Evolutionary conservation across 1,284 basidiomycete genomes (phyloP).

Genomic region (Irpex sp.): DNA sequence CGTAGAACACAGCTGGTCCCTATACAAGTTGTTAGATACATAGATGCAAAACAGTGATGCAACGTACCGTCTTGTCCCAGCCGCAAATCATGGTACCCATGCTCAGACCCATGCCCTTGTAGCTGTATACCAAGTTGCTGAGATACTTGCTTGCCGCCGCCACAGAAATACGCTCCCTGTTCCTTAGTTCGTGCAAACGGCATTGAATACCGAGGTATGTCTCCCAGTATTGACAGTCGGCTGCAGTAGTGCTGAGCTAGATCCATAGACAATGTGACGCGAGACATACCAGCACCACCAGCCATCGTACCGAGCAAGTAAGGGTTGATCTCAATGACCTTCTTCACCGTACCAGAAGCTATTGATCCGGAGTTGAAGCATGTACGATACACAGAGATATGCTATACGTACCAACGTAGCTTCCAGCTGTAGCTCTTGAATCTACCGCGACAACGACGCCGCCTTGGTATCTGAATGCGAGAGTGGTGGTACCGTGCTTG

Average conservation of each 20-base stretch:
- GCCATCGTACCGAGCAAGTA: constrained; percentile 99
- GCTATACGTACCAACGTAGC: constrained; percentile 79
- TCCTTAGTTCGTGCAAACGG: constrained; percentile 94
- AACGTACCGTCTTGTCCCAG: constrained; percentile 94
- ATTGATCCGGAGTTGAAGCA: constrained; percentile 4
- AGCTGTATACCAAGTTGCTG: constrained; percentile 95
- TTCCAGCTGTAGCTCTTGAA: constrained; percentile 95
- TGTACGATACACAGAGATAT: background rate
- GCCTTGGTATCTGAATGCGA: constrained; percentile 96
- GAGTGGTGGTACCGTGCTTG: constrained; percentile 96
- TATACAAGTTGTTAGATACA: constrained; percentile 23
- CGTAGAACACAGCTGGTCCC: constrained; percentile 97
- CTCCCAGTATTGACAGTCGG: constrained; percentile 96
- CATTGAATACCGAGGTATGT: constrained; percentile 99
- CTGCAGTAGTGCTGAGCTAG: constrained; percentile 34
- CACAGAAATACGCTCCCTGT: constrained; percentile 97
- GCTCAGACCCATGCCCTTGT: constrained; percentile 99
- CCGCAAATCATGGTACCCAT: constrained; percentile 99
- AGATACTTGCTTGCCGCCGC: constrained; percentile 98
- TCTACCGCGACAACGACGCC: constrained; percentile 99
- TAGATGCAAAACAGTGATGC: background rate
- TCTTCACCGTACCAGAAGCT: constrained; percentile 96
- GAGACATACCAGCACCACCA: constrained; percentile 83
- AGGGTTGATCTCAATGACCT: constrained; percentile 99
- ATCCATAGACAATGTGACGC: background rate